phyloP scores from a whole-genome alignment of 2,329 filamentous ascomycete genomes.

The Boeremia exigua region DNA sequence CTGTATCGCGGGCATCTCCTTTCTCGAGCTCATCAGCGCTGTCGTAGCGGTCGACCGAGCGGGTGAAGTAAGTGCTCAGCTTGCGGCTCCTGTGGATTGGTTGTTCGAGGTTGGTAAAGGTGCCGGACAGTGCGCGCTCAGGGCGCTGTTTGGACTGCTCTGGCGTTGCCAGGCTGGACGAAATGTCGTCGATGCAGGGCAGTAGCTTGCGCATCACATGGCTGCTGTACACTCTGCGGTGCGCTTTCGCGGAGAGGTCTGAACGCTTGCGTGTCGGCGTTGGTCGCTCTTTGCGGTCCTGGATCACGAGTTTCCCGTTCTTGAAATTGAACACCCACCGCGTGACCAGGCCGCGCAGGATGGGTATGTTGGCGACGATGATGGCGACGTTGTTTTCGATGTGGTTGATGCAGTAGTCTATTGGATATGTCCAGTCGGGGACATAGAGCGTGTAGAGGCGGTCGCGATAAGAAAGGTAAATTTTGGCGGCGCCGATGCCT shows the following conservation, averaged over 20 bases:
- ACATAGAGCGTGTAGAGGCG: constrained; percentile 45
- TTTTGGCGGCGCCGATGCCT: constrained; percentile 48
- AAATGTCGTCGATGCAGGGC: constrained; percentile 46
- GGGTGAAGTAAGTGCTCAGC: constrained; percentile 34
- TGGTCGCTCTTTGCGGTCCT: constrained; percentile 37
- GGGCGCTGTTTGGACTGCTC: constrained; percentile 7
- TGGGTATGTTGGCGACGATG: constrained; percentile 50
- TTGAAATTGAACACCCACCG: constrained; percentile 50
- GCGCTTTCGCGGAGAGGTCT: constrained; percentile 35
- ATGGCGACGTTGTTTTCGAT: constrained; percentile 52
- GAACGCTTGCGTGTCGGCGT: constrained; percentile 40
- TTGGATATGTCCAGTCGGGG: constrained; percentile 51
- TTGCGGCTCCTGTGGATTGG: constrained; percentile 22
- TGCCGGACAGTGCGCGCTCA: constrained; percentile 10
- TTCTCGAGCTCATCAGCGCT: constrained; percentile 40
- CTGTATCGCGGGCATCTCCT: constrained; percentile 40
- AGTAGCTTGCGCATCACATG: constrained; percentile 41
- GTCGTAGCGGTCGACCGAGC: constrained; percentile 38
- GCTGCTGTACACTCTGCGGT: constrained; percentile 25
- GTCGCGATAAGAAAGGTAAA: constrained; percentile 50
- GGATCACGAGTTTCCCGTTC: constrained; percentile 37
- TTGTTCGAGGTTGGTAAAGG: neutral
- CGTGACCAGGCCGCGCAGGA: constrained; percentile 50
- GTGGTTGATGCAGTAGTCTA: constrained; percentile 51
- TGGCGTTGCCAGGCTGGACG: constrained; percentile 39